A percentile compares a stretch with the other conserved stretches of the same genome.
phyloP scores from a whole-genome alignment of 1,139 yeast species.

The Zygoascus sp. region DNA sequence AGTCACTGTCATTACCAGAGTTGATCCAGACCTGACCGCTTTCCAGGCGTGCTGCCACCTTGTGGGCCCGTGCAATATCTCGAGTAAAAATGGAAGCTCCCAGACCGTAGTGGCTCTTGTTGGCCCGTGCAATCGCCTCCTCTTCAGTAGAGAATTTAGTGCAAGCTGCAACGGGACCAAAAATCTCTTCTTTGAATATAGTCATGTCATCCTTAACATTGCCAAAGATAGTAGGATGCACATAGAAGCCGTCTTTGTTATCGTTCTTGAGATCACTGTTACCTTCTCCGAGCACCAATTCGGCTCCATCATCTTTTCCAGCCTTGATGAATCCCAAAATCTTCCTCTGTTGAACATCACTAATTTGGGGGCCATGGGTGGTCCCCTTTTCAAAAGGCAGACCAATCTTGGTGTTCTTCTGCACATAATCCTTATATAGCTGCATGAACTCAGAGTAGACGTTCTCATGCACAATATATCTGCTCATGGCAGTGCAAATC shows the following conservation, averaged over 20 bases:
- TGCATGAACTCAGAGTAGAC: conserved; percentile 63
- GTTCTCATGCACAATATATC: conserved; percentile 72
- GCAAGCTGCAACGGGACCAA: conserved; percentile 82
- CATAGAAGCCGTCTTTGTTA: conserved; percentile 64
- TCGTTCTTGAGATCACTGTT: conserved; percentile 70
- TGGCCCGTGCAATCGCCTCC: conserved; percentile 66
- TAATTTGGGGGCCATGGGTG: conserved; percentile 76
- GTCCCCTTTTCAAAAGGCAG: conserved; percentile 43
- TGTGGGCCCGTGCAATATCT: conserved; percentile 54
- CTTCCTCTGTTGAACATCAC: conserved; percentile 61
- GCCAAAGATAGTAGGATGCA: conserved; percentile 65
- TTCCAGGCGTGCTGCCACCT: conserved; percentile 58
- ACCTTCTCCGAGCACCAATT: conserved; percentile 48
- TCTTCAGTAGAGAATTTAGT: conserved; percentile 64
- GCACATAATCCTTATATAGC: conserved; percentile 38
- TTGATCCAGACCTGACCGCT: conserved; percentile 88
- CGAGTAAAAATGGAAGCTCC: conserved; percentile 38
- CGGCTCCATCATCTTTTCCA: conserved; percentile 69
- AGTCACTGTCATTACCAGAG: conserved; percentile 48
- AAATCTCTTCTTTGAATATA: conserved; percentile 68
- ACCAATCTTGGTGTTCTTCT: conserved; percentile 26
- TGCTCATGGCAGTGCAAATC: conserved; percentile 85
- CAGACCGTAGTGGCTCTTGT: conserved; percentile 29
- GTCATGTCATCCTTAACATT: conserved; percentile 58
- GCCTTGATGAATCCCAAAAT: conserved; percentile 56